Percentiles rank a stretch among this genome's conserved stretches.
Conservation (phyloP, 371 early-diverging fungal species). For the Actinomortierella wolfii region DNA sequence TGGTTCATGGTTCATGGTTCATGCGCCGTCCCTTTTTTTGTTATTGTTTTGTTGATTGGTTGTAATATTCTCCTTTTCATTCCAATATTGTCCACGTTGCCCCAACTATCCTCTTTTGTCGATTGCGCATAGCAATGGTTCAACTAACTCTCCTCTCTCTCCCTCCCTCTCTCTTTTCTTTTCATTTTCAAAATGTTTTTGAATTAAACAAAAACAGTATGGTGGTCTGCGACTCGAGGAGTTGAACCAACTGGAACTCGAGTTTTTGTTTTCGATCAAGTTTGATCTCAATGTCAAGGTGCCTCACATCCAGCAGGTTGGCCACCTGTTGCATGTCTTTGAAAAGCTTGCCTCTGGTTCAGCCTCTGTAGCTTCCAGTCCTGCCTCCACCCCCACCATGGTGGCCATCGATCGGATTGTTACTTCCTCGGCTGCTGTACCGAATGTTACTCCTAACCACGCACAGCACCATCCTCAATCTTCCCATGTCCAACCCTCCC, state of each 20-base stretch:
- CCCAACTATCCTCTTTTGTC: constrained; percentile 8
- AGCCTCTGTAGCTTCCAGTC: too few species aligned
- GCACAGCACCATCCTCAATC: too few species aligned
- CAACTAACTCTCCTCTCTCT: constrained; percentile 6
- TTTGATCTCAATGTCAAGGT: constrained; percentile 75
- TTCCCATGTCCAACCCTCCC: too few species aligned
- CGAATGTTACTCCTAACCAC: too few species aligned
- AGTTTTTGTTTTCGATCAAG: constrained; percentile 81
- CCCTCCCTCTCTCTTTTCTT: not conserved
- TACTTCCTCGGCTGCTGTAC: too few species aligned
- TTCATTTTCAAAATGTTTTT: not conserved
- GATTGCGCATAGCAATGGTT: not conserved
- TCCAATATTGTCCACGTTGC: not conserved
- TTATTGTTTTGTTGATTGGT: not conserved
- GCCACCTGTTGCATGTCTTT: constrained; percentile 6
- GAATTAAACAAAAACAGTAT: constrained; percentile 52
- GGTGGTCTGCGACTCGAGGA: constrained; percentile 87
- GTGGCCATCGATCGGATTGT: too few species aligned
- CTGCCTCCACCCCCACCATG: too few species aligned
- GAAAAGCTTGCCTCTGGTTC: too few species aligned
- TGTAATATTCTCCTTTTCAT: not conserved
- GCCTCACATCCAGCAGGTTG: constrained; percentile 34
- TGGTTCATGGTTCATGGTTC: constrained; percentile 12
- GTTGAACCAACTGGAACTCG: constrained; percentile 88
- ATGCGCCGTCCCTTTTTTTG: constrained; percentile 34